Evolutionary conservation across 306 rosid species (phyloP), one percentile per base, ranked within the genome.

Genomic region (Cajanus cajan): DNA sequence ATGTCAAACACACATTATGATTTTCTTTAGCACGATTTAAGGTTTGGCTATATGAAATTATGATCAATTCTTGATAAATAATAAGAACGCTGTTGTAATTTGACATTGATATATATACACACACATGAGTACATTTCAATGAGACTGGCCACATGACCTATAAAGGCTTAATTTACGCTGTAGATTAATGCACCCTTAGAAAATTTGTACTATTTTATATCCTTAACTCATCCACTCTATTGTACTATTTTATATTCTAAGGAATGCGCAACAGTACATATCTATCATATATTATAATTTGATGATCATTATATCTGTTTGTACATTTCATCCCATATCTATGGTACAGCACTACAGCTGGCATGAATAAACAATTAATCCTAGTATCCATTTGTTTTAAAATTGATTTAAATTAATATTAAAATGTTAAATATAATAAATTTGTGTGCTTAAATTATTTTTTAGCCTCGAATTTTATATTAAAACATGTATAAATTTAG

Each of bases 71-170:
- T 11, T 52, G 7, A 37, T 31, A 39, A 71, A 48, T 55, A 14
- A 24, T 3, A 54, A 52, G 15, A 74, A 57, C 40, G 4, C 8
- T 8, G 28, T 8, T 47, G 0, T 18, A 19, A 15, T 33, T 9
- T 24, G 36, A 50, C 55, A 58, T 24, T 45, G 55, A 39, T n/a
- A n/a, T 39, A 34, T 40, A 33, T 71, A 13, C 15, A 22, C 59
- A 50, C 44, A 34, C 45, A n/a, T n/a, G n/a, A n/a, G n/a, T n/a
- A n/a, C n/a, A 39, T 82, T 85, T 75, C 45, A 34, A 78, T 14
- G 79, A 62, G 79, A 47, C 72, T 50, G 52, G 58, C 57, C 57
- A 21, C 34, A 68, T 65, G n/a, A n/a, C 69, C 51, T 77, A 47
- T 37, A 37, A 73, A 41, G 14, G 41, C 77, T 15, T 69, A 24